These are phyloP conservation scores for Dalechampia spathulata DNA, from an alignment of 441 rosid genomes.

Conservation along the genomic window DNA sequence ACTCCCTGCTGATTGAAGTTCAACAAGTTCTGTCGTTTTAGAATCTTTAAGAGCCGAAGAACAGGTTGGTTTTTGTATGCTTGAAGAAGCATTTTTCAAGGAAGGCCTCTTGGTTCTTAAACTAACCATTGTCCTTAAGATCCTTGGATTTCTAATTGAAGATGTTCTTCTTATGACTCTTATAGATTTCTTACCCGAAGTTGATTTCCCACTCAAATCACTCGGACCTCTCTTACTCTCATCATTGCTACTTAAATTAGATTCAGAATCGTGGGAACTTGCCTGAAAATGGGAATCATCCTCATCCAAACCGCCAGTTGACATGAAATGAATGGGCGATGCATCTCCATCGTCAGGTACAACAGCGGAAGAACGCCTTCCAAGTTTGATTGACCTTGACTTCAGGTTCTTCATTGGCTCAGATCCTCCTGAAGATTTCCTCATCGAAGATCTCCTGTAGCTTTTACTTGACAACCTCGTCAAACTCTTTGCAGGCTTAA, in stretches of 20 bases:
- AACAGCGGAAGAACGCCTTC: constrained; percentile 8
- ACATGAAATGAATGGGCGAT: constrained; percentile 29
- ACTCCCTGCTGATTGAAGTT: constrained; percentile 25
- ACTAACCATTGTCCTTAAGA: constrained; percentile 35
- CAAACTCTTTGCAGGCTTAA: constrained; percentile 33
- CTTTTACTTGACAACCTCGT: constrained; percentile 44
- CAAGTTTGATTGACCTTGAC: constrained; percentile 33
- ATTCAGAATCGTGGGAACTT: constrained; percentile 25
- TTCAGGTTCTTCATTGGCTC: constrained; percentile 37
- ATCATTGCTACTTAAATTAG: constrained; percentile 19
- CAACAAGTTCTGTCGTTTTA: constrained; percentile 36
- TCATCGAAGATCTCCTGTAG: constrained; percentile 39
- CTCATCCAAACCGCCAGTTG: constrained; percentile 32
- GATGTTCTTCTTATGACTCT: constrained; percentile 29
- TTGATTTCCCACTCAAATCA: constrained; percentile 4
- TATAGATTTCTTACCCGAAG: constrained; percentile 24
- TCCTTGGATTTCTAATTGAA: constrained; percentile 34
- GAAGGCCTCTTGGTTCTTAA: constrained; percentile 32
- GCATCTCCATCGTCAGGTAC: constrained; percentile 13
- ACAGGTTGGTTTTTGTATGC: constrained; percentile 55
- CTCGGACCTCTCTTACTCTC: constrained; percentile 8
- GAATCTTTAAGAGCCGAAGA: constrained; percentile 74
- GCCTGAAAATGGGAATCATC: constrained; percentile 29
- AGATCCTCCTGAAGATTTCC: constrained; percentile 35
- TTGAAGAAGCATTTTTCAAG: constrained; percentile 18